Percentiles rank a stretch among this genome's conserved stretches.
Evolutionary conservation across 768 basidiomycete species (phyloP).

Genomic region (Sarcomyxa edulis): DNA sequence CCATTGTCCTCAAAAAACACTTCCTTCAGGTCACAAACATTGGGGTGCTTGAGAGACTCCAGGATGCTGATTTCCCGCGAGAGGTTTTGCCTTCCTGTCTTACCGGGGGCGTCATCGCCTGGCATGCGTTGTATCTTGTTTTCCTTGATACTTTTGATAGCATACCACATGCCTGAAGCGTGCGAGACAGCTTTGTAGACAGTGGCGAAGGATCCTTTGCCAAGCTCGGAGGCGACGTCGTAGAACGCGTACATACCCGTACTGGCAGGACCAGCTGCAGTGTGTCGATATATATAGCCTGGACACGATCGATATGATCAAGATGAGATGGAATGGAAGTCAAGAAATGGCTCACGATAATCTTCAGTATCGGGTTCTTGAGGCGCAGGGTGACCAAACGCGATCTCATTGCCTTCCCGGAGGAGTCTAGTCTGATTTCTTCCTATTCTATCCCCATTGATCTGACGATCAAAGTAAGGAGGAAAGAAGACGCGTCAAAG

Average conservation of each 20-base stretch:
- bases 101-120: slow-evolving; percentile 14
- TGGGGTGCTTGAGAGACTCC: slow-evolving; percentile 68
- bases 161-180: slow-evolving; percentile 66
- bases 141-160: slow-evolving; percentile 82
- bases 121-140: slow-evolving; percentile 31
- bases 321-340: not conserved
- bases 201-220: slow-evolving; percentile 88
- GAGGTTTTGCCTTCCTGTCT: slow-evolving; percentile 32
- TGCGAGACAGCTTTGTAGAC: slow-evolving; percentile 80
- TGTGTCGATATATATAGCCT: slow-evolving; percentile 74
- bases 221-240: slow-evolving; percentile 67
- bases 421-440: slow-evolving; percentile 51
- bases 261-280: slow-evolving; percentile 41
- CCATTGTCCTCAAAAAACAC: slow-evolving; percentile 63
- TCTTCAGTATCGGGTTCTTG: slow-evolving; percentile 56
- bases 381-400: slow-evolving; percentile 61
- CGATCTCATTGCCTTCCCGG: slow-evolving; percentile 80
- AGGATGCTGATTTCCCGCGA: slow-evolving; percentile 77
- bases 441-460: slow-evolving; percentile 63
- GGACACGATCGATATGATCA: not conserved
- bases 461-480: slow-evolving; percentile 30
- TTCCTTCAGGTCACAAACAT: slow-evolving; percentile 78
- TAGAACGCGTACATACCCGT: slow-evolving; percentile 61
- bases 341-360: slow-evolving; percentile 48
- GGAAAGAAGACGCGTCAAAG: not conserved